Evolutionary conservation across 192 early-diverging fungal species (phyloP).

Genomic region (Umbelopsis ramanniana): DNA sequence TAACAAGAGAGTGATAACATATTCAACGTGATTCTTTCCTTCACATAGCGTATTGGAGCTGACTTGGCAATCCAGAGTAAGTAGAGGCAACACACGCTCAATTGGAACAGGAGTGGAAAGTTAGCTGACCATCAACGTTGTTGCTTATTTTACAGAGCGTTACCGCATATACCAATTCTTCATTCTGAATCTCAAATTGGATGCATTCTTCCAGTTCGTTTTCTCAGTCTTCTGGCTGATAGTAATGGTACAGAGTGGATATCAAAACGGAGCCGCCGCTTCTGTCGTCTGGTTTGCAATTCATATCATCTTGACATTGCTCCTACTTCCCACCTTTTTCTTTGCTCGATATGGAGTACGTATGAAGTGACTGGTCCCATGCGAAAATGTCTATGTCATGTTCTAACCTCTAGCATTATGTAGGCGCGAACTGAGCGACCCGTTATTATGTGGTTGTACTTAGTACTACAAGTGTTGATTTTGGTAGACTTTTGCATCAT

Average conservation of each 20-base stretch:
- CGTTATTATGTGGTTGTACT: conserved; percentile 17
- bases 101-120: not conserved
- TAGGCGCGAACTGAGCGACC: conserved; percentile 14
- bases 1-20: not conserved
- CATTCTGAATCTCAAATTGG: conserved; percentile 27
- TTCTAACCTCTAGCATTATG: not conserved
- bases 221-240: conserved; percentile 28
- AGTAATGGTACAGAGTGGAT: conserved; percentile 25
- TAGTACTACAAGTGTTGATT: conserved; percentile 13
- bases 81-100: not conserved
- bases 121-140: too few species aligned
- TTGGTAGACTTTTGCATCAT: conserved; percentile 27
- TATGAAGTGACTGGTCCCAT: not conserved
- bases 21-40: not conserved
- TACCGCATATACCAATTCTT: conserved; percentile 24
- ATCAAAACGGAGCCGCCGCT: not conserved
- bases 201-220: conserved; percentile 27
- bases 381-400: not conserved
- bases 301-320: conserved; percentile 23
- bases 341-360: conserved; percentile 19
- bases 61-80: conserved; percentile 27
- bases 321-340: conserved; percentile 21
- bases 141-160: conserved; percentile 3
- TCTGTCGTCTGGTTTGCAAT: conserved; percentile 25
- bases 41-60: conserved; percentile 20